Evolutionary conservation across 441 rosid species (phyloP).

Genomic region (Breynia disticha): DNA sequence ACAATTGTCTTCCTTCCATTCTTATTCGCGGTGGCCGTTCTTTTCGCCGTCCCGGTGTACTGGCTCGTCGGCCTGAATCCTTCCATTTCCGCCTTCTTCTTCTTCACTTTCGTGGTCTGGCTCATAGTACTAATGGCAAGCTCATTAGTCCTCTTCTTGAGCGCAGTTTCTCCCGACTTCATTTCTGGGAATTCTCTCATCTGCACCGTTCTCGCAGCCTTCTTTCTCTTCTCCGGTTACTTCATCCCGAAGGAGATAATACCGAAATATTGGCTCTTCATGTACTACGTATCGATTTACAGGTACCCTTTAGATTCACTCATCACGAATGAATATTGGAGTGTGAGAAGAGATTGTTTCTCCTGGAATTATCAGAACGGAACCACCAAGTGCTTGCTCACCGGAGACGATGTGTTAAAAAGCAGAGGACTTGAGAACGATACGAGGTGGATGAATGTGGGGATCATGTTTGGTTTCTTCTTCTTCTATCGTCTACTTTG

Average conservation of each 20-base stretch:
- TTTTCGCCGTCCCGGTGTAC: constrained; percentile 58
- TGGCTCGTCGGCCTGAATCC: constrained; percentile 71
- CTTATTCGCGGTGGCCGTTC: constrained; percentile 43
- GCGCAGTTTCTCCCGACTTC: constrained; percentile 67
- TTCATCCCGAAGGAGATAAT: constrained; percentile 69
- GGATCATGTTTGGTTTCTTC: constrained; percentile 81
- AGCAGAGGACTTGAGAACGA: constrained; percentile 67
- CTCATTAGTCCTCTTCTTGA: constrained; percentile 67
- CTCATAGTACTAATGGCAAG: constrained; percentile 66
- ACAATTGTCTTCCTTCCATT: constrained; percentile 64
- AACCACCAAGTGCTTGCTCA: constrained; percentile 34
- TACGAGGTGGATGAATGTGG: constrained; percentile 67
- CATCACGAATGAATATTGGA: constrained; percentile 78
- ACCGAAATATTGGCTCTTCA: constrained; percentile 75
- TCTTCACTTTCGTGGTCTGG: constrained; percentile 51
- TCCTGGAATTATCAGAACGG: constrained; percentile 25
- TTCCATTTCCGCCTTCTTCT: constrained; percentile 47
- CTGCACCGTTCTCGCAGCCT: constrained; percentile 66
- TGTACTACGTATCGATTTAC: constrained; percentile 71
- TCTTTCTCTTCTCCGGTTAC: constrained; percentile 80
- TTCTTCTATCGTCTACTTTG: constrained; percentile 68
- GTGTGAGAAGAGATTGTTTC: constrained; percentile 46
- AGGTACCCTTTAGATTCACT: constrained; percentile 75
- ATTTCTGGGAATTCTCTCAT: constrained; percentile 74
- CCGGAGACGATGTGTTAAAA: constrained; percentile 63